Base-by-base conservation (phyloP, 176 grass and related monocot genomes). In the Avena atlantica region DNA sequence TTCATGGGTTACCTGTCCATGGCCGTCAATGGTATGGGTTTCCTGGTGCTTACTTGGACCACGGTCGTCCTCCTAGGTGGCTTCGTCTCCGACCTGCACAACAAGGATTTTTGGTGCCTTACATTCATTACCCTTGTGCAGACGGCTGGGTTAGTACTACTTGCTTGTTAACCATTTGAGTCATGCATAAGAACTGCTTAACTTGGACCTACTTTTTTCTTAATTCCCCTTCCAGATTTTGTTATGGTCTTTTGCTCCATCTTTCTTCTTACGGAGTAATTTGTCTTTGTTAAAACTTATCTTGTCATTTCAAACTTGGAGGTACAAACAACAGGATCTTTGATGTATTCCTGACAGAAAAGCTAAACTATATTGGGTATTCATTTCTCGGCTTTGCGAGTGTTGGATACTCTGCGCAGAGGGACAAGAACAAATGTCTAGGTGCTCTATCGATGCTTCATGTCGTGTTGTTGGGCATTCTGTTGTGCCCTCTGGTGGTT, bases 401-500 rank as follows among this genome's bases (percentile, higher is more conserved):
- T 17, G 52, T 4, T 1, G 16, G 19, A n/a, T 20, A n/a, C 40
- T 42, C 40, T 6, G 40, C 40, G 6, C 40, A 42, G 40, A 42
- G 40, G 40, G 40, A 42, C 40, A 42, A 42, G 40, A 42, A 7
- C 40, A 42, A 42, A 42, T 42, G 40, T 42, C 40, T 42, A 42
- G 40, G 40, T 42, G 40, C 40, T 59, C 19, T n/a, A 59, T 19
- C 7, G 61, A 11, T 16, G n/a, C 20, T 62, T 27, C 81, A 57
- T 8, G 0, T 40, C 0, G 0, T 57, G 1, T 12, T 14, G 12
- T 0, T 77, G 34, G 17, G 0, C 4, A 6, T 31, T 3, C 8
- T 85, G 9, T 10, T 85, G 27, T 66, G 6, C 59, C 71, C 72
- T 16, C 7, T 77, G 0, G 27, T 0, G 0, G 12, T 6, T 5